phyloP scores from a whole-genome alignment of 208 protist species.

The Sergeia podlipaevii region DNA sequence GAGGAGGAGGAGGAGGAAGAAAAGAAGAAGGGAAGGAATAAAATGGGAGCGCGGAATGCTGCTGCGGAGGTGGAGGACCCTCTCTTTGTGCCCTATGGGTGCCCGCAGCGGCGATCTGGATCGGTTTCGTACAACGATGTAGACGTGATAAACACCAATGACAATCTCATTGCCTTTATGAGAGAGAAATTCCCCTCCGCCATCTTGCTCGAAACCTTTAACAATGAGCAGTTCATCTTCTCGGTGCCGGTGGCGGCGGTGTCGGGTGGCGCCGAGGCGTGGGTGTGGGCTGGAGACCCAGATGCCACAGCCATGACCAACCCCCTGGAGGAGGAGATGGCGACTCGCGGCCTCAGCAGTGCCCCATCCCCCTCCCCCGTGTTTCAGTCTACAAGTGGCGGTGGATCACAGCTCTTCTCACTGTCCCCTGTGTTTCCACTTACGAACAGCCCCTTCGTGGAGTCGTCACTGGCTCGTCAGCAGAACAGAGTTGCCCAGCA shows the following conservation, averaged over 20 bases:
- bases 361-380: background rate
- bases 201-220: slow-evolving; percentile 32
- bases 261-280: too few relatives aligned
- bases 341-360: background rate
- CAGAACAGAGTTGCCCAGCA: slow-evolving; percentile 17
- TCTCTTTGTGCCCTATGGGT: background rate
- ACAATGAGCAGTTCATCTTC: slow-evolving; percentile 35
- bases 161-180: slow-evolving; percentile 34
- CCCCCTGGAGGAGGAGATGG: background rate
- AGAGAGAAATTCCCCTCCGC: slow-evolving; percentile 23
- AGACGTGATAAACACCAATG: slow-evolving; percentile 17
- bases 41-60: background rate
- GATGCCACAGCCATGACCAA: slow-evolving; percentile 11
- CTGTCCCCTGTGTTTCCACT: slow-evolving; percentile 9
- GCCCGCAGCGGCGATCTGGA: background rate
- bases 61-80: slow-evolving; percentile 6
- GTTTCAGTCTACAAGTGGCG: background rate
- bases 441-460: slow-evolving; percentile 6
- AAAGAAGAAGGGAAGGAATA: background rate
- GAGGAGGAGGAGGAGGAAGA: slow-evolving; percentile 34
- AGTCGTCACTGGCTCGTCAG: slow-evolving; percentile 10
- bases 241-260: slow-evolving; percentile 25
- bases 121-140: slow-evolving; percentile 23
- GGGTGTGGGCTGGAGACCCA: slow-evolving; percentile 14
- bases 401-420: background rate